Base-by-base conservation (phyloP, 192 early-diverging fungal genomes). In the Oehlia diaphana region DNA sequence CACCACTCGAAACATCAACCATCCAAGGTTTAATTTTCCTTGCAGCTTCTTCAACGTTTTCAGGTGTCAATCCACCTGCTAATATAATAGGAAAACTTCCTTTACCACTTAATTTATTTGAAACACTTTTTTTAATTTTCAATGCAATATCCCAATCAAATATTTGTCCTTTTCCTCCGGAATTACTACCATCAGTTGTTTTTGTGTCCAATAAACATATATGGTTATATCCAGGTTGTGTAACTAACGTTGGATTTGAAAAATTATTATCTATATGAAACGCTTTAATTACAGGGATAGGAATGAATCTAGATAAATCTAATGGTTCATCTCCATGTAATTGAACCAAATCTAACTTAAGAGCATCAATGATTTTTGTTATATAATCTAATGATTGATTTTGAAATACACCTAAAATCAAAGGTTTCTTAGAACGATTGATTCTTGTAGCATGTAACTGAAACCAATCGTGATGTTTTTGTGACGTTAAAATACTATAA, bases 1-100 rank as follows among this genome's bases (percentile, higher is more conserved):
- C 93, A 12, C 97, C 98, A 63, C 94, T 96, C 13, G 92, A 93
- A 35, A 98, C 96, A 89, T 99, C 98, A 37, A 99, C 97, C 47
- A 88, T 90, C 92, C 91, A 95, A 3, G 95, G 94, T 28, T 86
- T 82, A 6, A 92, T 93, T 37, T 89, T 83, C 8, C 74, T 81
- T 26, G 95, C 84, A 0, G 97, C 96, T 39, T 90, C 82, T 1
- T 81, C 84, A 8, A 98, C 96, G 84, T 99, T 99, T 9, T 91
- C 88, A 4, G 92, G 90, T 13, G 84, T 89, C 82, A 99, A 82
- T 35, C 98, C 98, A 50, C 98, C 98, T 2, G 97, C 97, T 76
- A 99, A 81, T 76, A 96, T 80, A 63, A 97, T 84, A 63, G 95
- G 96, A 72, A 95, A 87, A 0, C 88, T 88, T 28, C 31, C 81